Evolutionary conservation across 106 monocot species (phyloP).

Genomic region (Narthecium ossifragum): DNA sequence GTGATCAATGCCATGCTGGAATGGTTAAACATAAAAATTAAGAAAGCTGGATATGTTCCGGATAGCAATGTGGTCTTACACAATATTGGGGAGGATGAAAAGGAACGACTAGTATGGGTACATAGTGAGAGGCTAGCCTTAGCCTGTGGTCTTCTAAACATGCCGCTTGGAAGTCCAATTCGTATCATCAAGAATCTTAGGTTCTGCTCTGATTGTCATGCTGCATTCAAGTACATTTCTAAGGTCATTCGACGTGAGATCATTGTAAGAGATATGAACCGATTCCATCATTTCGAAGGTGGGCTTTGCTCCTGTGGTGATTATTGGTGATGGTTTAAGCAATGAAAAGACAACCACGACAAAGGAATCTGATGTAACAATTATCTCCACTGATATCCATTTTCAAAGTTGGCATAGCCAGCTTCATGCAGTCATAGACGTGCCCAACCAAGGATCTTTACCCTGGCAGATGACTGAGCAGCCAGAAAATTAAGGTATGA

Average conservation of each 20-base stretch:
- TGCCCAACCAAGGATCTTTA: no score
- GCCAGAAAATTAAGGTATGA: no score
- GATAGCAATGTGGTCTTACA: constrained; percentile 49
- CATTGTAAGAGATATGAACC: constrained; percentile 72
- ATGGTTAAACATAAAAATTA: constrained; percentile 48
- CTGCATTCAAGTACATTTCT: constrained; percentile 60
- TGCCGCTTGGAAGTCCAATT: constrained; percentile 38
- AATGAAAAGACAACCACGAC: no score
- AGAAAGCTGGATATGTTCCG: constrained; percentile 48
- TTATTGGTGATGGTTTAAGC: constrained; percentile 67
- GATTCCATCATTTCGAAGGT: constrained; percentile 68
- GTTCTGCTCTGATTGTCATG: constrained; percentile 76
- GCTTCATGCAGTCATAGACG: no score
- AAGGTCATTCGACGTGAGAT: constrained; percentile 51
- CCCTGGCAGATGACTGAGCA: no score
- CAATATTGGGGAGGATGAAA: constrained; percentile 47
- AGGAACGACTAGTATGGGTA: constrained; percentile 46
- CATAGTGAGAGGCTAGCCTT: constrained; percentile 89
- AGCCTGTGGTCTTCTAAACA: constrained; percentile 45
- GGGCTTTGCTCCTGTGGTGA: constrained; percentile 79
- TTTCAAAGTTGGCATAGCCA: no score
- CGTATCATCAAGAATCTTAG: constrained; percentile 82
- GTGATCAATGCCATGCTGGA: constrained; percentile 68
- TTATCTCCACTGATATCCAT: no score
- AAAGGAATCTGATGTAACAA: no score